Conservation (phyloP, 306 rosid species). For the barrel medic (Medicago truncatula) region MtrunA17r5.0-ANR NC_053045.1:59079501-59080000, state of each 20-base stretch:
- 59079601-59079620: conserved; percentile 76
- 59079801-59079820: conserved; percentile 96
- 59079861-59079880: conserved; percentile 78
- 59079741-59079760: conserved; percentile 34
- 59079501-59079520: conserved; percentile 33
- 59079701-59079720: conserved; percentile 26
- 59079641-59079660: conserved; percentile 81
- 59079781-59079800: conserved; percentile 83
- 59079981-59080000: conserved; percentile 27
- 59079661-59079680: conserved; percentile 30
- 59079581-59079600: conserved; percentile 64
- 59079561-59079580: conserved; percentile 89
- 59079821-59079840: conserved; percentile 83
- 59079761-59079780: conserved; percentile 44
- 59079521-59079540: conserved; percentile 68
- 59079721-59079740: conserved; percentile 20
- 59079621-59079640: conserved; percentile 74
- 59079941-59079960: conserved; percentile 9
- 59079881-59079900: conserved; percentile 55
- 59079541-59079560: conserved; percentile 83
- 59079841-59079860: conserved; percentile 54
- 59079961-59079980: conserved; percentile 32
- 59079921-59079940: conserved; percentile 71
- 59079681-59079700: conserved; percentile 2
- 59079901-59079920: conserved; percentile 73